A percentile compares a stretch with the other conserved stretches of the same genome.
Conservation (phyloP, 169 alveolate genomes). For the Sarcocystis neurona region DNA sequence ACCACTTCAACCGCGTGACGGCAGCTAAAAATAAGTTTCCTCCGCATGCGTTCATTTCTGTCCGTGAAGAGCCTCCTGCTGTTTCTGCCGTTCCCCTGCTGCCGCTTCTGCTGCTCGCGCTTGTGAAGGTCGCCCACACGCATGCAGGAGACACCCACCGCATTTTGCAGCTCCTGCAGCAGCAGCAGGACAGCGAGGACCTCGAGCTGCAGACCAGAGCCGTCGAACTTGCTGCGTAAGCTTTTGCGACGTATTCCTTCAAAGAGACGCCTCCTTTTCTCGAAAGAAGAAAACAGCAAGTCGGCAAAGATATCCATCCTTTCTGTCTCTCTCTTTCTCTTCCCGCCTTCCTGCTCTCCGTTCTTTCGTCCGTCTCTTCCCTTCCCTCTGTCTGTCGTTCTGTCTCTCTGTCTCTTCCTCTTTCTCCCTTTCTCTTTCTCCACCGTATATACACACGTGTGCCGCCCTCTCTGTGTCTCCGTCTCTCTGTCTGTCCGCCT, state of each 20-base stretch:
- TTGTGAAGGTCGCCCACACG: not conserved
- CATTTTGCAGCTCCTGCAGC: not conserved
- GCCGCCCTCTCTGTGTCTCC: not conserved
- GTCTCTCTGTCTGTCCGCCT: not conserved
- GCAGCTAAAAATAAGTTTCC: not conserved
- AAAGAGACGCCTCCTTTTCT: too few species aligned
- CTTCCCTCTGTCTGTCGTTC: not conserved
- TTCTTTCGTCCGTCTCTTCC: not conserved
- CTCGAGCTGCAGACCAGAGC: constrained; percentile 11
- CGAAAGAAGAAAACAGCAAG: not conserved
- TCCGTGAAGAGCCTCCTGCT: not conserved
- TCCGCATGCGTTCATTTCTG: not conserved
- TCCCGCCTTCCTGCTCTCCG: not conserved
- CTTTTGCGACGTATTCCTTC: too few species aligned
- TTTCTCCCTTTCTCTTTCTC: not conserved
- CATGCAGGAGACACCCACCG: not conserved
- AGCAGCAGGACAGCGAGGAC: constrained; percentile 6
- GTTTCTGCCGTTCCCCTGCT: not conserved
- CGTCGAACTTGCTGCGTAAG: constrained; percentile 22
- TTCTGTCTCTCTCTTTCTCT: too few species aligned
- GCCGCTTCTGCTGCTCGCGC: not conserved
- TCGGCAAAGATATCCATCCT: too few species aligned
- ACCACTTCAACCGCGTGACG: not conserved
- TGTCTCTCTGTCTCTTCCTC: not conserved
- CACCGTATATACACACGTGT: not conserved